Evolutionary conservation across 2,329 filamentous ascomycete genomes (phyloP).

Genomic region (Leptosphaerulina australis): DNA sequence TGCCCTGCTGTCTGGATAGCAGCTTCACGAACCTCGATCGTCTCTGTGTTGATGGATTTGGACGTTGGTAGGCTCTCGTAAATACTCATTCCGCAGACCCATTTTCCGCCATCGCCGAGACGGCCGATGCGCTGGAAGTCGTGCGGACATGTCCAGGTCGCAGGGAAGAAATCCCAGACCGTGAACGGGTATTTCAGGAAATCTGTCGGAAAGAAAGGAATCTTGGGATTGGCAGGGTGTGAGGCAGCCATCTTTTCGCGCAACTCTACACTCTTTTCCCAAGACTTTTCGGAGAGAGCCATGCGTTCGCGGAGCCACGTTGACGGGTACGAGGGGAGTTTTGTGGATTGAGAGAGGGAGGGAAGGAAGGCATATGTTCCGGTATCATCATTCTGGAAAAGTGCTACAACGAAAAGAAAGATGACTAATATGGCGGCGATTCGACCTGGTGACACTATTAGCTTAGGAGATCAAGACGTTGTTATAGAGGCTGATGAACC

Average conservation of each 20-base stretch:
- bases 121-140: constrained; percentile 43
- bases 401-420: constrained; percentile 32
- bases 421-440: constrained; percentile 30
- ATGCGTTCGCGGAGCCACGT: constrained; percentile 39
- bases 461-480: background rate
- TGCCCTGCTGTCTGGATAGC: constrained; percentile 24
- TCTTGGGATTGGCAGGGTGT: constrained; percentile 37
- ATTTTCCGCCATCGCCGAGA: constrained; percentile 44
- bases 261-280: constrained; percentile 37
- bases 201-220: constrained; percentile 40
- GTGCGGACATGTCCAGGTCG: constrained; percentile 43
- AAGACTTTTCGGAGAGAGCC: constrained; percentile 38
- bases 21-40: constrained; percentile 20
- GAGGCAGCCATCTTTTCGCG: constrained; percentile 36
- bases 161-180: constrained; percentile 44
- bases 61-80: constrained; percentile 36
- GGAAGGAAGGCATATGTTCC: constrained; percentile 35
- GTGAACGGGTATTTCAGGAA: constrained; percentile 43
- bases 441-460: constrained; percentile 26
- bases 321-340: constrained; percentile 25
- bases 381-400: constrained; percentile 36
- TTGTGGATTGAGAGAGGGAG: constrained; percentile 22
- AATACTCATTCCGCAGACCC: constrained; percentile 45
- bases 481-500: constrained; percentile 15
- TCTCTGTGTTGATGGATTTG: constrained; percentile 17